phyloP scores from a whole-genome alignment of 768 basidiomycete genomes.

The Auricularia auricula-judae region DNA sequence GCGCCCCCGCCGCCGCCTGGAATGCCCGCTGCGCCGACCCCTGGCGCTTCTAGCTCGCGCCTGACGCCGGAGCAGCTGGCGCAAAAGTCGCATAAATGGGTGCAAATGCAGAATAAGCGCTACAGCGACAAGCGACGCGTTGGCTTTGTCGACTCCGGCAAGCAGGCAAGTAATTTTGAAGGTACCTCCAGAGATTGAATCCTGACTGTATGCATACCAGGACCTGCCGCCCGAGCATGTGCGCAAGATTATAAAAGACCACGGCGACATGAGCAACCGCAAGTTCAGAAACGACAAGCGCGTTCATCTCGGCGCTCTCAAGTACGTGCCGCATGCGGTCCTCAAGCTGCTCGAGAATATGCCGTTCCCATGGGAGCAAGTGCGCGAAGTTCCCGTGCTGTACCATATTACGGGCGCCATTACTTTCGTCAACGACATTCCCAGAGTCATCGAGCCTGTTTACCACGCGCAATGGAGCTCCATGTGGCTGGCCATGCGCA shows the following conservation, averaged over 20 bases:
- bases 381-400: constrained; percentile 94
- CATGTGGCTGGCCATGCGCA: constrained; percentile 99
- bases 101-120: constrained; percentile 84
- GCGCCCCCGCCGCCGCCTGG: constrained; percentile 19
- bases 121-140: constrained; percentile 88
- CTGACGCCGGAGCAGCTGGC: constrained; percentile 63
- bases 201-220: constrained; percentile 28
- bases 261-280: constrained; percentile 98
- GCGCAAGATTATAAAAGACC: constrained; percentile 99
- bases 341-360: constrained; percentile 99
- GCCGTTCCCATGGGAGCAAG: constrained; percentile 97
- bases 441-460: constrained; percentile 91
- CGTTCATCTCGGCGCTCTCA: constrained; percentile 94
- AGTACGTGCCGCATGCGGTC: constrained; percentile 98
- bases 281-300: constrained; percentile 99
- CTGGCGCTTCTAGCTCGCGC: constrained; percentile 26
- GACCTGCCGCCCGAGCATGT: constrained; percentile 96
- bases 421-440: constrained; percentile 98
- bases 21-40: constrained; percentile 15
- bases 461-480: constrained; percentile 99
- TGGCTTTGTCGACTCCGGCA: constrained; percentile 85
- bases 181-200: not conserved
- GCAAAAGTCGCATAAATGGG: constrained; percentile 94
- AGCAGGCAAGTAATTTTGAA: constrained; percentile 49
- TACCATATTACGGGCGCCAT: constrained; percentile 99